A percentile compares a stretch with the other conserved stretches of the same genome.
Evolutionary conservation across 495 filamentous ascomycete genomes (phyloP).

Genomic region (Terfezia claveryi): DNA sequence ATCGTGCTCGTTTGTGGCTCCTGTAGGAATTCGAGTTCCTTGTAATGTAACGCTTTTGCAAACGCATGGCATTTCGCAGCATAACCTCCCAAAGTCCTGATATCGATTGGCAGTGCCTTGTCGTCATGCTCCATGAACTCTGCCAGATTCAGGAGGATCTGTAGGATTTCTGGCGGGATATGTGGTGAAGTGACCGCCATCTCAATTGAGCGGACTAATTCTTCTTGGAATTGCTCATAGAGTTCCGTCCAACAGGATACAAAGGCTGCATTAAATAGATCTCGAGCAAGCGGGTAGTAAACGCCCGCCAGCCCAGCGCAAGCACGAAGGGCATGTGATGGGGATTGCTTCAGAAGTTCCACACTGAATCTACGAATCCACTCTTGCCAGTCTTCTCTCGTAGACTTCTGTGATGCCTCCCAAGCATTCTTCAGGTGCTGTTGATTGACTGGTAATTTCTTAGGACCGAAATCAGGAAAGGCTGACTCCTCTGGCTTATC

Average conservation of each 20-base stretch:
- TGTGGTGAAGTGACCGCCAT: conserved; percentile 78
- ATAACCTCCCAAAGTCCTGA: conserved; percentile 74
- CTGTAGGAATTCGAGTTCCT: conserved; percentile 92
- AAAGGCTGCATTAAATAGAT: conserved; percentile 94
- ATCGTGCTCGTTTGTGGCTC: conserved; percentile 92
- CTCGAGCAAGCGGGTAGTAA: conserved; percentile 75
- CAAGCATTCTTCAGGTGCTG: conserved; percentile 93
- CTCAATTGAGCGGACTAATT: conserved; percentile 85
- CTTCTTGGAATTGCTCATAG: conserved; percentile 85
- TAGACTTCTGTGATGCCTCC: conserved; percentile 89
- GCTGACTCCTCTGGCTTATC: conserved; percentile 54
- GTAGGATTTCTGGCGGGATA: conserved; percentile 84
- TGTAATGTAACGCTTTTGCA: conserved; percentile 95
- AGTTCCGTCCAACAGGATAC: conserved; percentile 97
- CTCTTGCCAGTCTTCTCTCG: conserved; percentile 94
- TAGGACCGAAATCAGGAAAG: conserved; percentile 62
- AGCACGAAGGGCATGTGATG: conserved; percentile 78
- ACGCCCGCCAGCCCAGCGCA: conserved; percentile 79
- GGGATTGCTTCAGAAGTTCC: conserved; percentile 83
- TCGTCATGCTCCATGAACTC: conserved; percentile 99
- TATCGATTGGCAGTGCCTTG: conserved; percentile 92
- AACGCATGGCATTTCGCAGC: conserved; percentile 91
- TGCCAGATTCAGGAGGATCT: conserved; percentile 82
- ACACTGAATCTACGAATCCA: conserved; percentile 96
- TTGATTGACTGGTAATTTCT: conserved; percentile 89